Base-by-base conservation (phyloP, 164 flowering plant genomes). In the Umbellularia californica region DNA sequence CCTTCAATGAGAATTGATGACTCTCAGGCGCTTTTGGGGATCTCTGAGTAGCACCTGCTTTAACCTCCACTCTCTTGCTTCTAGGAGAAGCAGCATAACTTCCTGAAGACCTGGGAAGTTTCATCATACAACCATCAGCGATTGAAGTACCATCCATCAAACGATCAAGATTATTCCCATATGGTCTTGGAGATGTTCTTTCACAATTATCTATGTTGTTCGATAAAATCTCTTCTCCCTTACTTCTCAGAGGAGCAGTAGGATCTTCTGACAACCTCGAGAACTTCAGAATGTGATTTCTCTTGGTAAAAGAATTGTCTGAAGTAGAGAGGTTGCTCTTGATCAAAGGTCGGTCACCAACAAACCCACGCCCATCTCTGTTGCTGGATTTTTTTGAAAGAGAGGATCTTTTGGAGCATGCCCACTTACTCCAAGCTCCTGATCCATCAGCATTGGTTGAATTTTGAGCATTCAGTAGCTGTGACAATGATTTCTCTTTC, bases 341-440 rank as follows among this genome's bases (percentile, higher is more conserved):
- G 70, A 41, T 69, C 30, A 63, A 63, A 68, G 78, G 70, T 63
- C 77, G 47, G 76, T 71, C 72, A 70, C 69, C 72, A 10, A 70
- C 50, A 67, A 66, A 79, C 30, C 73, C 83, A 68, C 50, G 69
- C 14, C 58, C 75, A 66, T 68, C 84, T 70, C 79, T 79, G 58
- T 58, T 60, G 19, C 71, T 74, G 11, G 67, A n/a, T 79, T 87
- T 90, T 79, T 83, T 87, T 50, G 76, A 75, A n/a, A 81, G 74
- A 55, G 83, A 84, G 41, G 84, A 83, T 69, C 91, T 77, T 79
- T 85, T 89, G 58, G 93, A 87, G 77, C 92, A 76, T 24, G 76
- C 86, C 92, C 94, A 87, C 63, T 60, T 81, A 72, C 83, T 78
- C 70, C 86, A 76, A 67, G 79, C 77, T 77, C 88, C 87, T n/a